Evolutionary conservation across 495 filamentous ascomycete species (phyloP).

Genomic region (Xylaria grammica): DNA sequence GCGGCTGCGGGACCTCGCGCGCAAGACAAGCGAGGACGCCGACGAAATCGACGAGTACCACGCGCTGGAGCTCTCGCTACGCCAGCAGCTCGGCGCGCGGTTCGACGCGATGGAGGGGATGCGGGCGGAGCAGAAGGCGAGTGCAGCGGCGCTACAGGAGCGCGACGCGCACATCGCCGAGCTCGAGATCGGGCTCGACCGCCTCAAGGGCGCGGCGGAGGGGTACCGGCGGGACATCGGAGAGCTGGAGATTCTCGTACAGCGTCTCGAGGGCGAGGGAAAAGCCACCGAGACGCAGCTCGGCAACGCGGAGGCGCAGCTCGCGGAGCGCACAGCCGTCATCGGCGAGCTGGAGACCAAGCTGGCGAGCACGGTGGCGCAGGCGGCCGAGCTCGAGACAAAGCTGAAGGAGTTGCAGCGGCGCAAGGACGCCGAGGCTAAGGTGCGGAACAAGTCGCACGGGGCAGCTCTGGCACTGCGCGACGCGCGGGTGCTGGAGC

Average conservation of each 20-base stretch:
- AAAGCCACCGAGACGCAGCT: constrained; percentile 22
- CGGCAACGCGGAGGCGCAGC: constrained; percentile 41
- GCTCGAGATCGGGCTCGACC: constrained; percentile 61
- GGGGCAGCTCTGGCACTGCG: constrained; percentile 47
- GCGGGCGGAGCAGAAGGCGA: constrained; percentile 50
- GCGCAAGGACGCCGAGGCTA: constrained; percentile 48
- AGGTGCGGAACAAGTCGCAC: constrained; percentile 37
- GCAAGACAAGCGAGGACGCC: constrained; percentile 58
- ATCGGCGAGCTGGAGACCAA: constrained; percentile 44
- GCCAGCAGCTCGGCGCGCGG: constrained; percentile 53
- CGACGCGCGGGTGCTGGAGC: constrained; percentile 48
- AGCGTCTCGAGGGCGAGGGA: constrained; percentile 16
- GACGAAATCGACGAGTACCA: constrained; percentile 63
- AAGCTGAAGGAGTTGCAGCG: constrained; percentile 49
- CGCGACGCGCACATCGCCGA: constrained; percentile 60
- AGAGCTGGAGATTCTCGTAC: constrained; percentile 55
- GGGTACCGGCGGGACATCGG: constrained; percentile 68
- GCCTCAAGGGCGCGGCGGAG: constrained; percentile 65
- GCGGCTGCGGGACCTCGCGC: constrained; percentile 48
- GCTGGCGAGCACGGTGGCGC: constrained; percentile 28
- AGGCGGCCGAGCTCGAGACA: constrained; percentile 39
- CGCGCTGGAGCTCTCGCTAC: constrained; percentile 48
- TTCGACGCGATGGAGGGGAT: constrained; percentile 48
- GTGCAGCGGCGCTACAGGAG: constrained; percentile 39
- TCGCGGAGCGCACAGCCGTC: constrained; percentile 43